Evolutionary conservation across 2,329 filamentous ascomycete genomes (phyloP).

Genomic region (Dendrostoma leiphaemia): DNA sequence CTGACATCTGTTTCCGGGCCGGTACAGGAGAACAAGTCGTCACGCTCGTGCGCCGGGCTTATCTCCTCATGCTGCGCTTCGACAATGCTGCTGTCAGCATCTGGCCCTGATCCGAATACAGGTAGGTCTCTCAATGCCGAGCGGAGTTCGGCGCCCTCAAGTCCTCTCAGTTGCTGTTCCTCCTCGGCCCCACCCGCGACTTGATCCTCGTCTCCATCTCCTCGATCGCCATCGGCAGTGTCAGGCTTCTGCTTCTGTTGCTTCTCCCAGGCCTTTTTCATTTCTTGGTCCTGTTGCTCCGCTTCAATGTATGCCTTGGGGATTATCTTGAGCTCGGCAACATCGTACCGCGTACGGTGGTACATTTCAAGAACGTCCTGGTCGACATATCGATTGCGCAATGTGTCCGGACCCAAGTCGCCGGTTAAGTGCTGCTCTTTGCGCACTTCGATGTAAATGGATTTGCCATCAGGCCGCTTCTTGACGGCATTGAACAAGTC

Average conservation of each 20-base stretch:
- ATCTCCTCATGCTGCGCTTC: background rate
- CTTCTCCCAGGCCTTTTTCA: background rate
- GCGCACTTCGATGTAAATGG: slow-evolving; percentile 1
- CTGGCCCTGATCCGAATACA: background rate
- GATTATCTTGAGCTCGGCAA: background rate
- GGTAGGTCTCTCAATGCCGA: background rate
- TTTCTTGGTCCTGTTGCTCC: background rate
- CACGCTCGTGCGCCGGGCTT: background rate
- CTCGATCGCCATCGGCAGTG: background rate
- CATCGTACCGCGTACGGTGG: slow-evolving; percentile 4
- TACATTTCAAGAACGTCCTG: slow-evolving; percentile 9
- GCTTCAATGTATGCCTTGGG: slow-evolving; percentile 1
- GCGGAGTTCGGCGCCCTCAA: background rate
- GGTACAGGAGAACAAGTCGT: background rate
- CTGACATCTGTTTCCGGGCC: background rate
- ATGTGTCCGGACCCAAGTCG: background rate
- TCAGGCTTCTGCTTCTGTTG: background rate
- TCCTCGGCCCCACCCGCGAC: background rate
- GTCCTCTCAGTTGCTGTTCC: background rate
- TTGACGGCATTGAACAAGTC: slow-evolving; percentile 1
- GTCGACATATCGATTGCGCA: slow-evolving; percentile 7
- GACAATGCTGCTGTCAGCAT: background rate
- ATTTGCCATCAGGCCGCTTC: slow-evolving; percentile 4
- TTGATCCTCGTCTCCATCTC: background rate
- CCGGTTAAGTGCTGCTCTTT: background rate